Percentiles rank a stretch among this genome's conserved stretches.
phyloP scores from a whole-genome alignment of 495 filamentous ascomycete genomes.

The Hypomontagnella submonticulosa region DNA sequence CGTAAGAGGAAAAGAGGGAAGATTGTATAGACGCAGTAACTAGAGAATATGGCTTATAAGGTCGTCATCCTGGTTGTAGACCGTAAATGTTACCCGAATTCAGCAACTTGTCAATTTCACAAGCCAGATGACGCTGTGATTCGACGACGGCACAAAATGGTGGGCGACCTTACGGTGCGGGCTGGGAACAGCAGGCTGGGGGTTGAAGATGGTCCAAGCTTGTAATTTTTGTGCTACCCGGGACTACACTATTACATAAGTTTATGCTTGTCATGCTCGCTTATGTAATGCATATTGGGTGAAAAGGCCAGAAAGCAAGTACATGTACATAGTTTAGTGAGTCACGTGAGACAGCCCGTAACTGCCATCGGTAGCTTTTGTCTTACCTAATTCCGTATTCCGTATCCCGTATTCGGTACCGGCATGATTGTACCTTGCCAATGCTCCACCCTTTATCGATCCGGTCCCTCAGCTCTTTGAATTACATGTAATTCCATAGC shows the following conservation, averaged over 20 bases:
- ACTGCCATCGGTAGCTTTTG: no score
- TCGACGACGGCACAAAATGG: slow-evolving; percentile 34
- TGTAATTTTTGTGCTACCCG: neutral
- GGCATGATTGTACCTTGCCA: no score
- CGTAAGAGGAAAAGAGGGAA: slow-evolving; percentile 4
- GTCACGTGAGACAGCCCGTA: no score
- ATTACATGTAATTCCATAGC: neutral
- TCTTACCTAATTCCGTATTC: no score
- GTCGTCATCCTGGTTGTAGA: slow-evolving; percentile 30
- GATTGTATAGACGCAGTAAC: slow-evolving; percentile 7
- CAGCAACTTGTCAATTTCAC: slow-evolving; percentile 46
- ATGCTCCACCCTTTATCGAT: slow-evolving; percentile 4
- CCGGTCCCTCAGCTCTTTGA: slow-evolving; percentile 13
- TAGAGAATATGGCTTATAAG: slow-evolving; percentile 24
- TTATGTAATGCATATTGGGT: no score
- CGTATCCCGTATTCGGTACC: neutral
- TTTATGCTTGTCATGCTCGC: no score
- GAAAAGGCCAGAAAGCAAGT: no score
- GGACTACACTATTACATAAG: no score
- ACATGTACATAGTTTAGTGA: no score
- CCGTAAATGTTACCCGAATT: slow-evolving; percentile 36
- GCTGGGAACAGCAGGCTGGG: neutral
- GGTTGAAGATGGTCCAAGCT: slow-evolving; percentile 31
- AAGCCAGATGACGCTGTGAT: slow-evolving; percentile 44
- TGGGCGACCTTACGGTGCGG: slow-evolving; percentile 14